Conservation (phyloP, 2,329 filamentous ascomycete species). For the Botrytis cinerea region DNA sequence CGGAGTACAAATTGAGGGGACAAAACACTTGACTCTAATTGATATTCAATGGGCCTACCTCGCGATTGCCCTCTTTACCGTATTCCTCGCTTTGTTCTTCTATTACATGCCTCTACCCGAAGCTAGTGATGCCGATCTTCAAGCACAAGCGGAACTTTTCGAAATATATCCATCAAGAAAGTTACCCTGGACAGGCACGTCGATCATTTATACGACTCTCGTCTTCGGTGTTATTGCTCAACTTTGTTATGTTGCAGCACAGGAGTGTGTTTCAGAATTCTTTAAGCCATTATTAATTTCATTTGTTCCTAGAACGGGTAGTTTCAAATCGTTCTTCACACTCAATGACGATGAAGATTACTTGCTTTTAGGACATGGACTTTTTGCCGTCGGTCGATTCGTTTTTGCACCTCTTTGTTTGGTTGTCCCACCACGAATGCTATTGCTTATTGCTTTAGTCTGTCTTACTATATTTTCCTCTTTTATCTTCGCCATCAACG, state of each 20-base stretch:
- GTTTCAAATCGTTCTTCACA: constrained; percentile 44
- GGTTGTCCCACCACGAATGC: constrained; percentile 66
- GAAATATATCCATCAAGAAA: constrained; percentile 33
- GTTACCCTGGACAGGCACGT: constrained; percentile 45
- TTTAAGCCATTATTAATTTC: constrained; percentile 53
- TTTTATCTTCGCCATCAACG: constrained; percentile 49
- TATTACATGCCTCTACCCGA: constrained; percentile 67
- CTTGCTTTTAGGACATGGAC: constrained; percentile 69
- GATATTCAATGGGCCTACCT: constrained; percentile 85
- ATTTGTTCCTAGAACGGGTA: constrained; percentile 44
- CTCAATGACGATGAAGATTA: constrained; percentile 61
- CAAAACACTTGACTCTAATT: constrained; percentile 56
- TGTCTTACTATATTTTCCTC: constrained; percentile 61
- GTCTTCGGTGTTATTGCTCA: constrained; percentile 74
- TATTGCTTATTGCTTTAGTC: constrained; percentile 63
- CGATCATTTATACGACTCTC: constrained; percentile 48
- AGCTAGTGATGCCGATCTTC: constrained; percentile 54
- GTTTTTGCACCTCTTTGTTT: constrained; percentile 62
- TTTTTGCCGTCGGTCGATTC: constrained; percentile 75
- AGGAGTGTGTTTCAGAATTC: constrained; percentile 65
- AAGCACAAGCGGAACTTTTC: constrained; percentile 47
- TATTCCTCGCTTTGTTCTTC: constrained; percentile 67
- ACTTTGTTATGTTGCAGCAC: constrained; percentile 76
- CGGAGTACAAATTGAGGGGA: constrained; percentile 45
- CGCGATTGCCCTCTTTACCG: constrained; percentile 75